Evolutionary conservation across 768 basidiomycete genomes (phyloP).

Genomic region (Lentinus brumalis): DNA sequence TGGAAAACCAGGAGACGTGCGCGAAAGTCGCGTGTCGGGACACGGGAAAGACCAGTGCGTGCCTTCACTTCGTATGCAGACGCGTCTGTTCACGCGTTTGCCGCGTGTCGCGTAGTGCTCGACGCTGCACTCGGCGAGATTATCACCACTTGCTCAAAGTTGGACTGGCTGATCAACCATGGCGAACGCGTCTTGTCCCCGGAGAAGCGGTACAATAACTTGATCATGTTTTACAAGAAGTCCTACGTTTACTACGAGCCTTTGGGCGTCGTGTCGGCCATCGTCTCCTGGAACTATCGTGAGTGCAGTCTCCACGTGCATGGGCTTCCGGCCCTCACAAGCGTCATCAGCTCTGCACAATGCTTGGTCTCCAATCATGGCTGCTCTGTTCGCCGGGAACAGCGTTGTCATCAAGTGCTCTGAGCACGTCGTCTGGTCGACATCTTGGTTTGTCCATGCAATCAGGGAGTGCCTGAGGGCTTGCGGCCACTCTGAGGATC

Average conservation of each 20-base stretch:
- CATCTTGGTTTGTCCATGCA: constrained; percentile 77
- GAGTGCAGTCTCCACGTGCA: constrained; percentile 25
- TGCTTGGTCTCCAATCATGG: constrained; percentile 90
- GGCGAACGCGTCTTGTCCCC: constrained; percentile 80
- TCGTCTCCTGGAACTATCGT: constrained; percentile 98
- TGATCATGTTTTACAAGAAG: constrained; percentile 75
- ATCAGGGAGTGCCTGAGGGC: constrained; percentile 74
- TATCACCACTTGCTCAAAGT: constrained; percentile 89
- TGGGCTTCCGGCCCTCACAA: neutral
- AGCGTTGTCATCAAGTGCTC: constrained; percentile 89
- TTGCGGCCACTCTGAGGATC: constrained; percentile 81
- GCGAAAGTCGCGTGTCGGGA: constrained; percentile 90
- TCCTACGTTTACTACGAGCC: constrained; percentile 87
- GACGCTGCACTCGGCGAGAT: constrained; percentile 96
- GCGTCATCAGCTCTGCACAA: constrained; percentile 80
- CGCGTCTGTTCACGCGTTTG: constrained; percentile 3
- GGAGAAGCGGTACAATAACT: constrained; percentile 65
- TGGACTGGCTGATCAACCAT: constrained; percentile 88
- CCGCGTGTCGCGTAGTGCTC: constrained; percentile 57
- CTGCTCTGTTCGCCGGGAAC: constrained; percentile 89
- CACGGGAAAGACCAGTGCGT: constrained; percentile 91
- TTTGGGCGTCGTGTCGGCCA: constrained; percentile 87
- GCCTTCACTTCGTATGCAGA: neutral
- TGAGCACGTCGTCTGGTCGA: constrained; percentile 91
- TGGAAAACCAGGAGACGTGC: constrained; percentile 86